Conservation (phyloP, 768 basidiomycete species). For the Galerina sulciceps region DNA sequence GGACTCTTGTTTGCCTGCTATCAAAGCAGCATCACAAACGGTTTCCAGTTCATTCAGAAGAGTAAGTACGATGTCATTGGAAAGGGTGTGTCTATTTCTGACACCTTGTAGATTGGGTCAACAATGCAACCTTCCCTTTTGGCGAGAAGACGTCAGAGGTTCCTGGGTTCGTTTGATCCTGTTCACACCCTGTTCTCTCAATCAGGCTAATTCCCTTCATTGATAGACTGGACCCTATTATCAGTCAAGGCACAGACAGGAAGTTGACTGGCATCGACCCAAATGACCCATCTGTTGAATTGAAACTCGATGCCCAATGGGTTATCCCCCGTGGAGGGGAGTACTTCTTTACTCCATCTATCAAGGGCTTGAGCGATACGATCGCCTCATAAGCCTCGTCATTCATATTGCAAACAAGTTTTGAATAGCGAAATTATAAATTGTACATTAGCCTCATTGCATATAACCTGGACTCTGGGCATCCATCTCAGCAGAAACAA, state of each 20-base stretch:
- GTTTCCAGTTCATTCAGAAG: conserved; percentile 45
- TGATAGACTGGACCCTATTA: conserved; percentile 21
- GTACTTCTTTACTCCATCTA: conserved; percentile 54
- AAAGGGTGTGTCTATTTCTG: too few species aligned
- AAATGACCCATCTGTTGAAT: conserved; percentile 41
- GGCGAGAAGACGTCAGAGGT: conserved; percentile 22
- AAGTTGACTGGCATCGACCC: conserved; percentile 45
- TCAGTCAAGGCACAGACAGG: conserved; percentile 19
- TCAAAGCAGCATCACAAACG: conserved; percentile 41
- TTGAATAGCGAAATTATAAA: too few species aligned
- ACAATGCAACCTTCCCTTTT: conserved; percentile 37
- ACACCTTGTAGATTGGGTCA: conserved; percentile 36
- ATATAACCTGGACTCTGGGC: too few species aligned
- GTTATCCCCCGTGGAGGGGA: conserved; percentile 52
- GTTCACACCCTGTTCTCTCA: background rate
- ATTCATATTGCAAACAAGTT: too few species aligned
- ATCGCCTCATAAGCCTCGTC: conserved; percentile 8
- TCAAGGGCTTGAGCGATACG: conserved; percentile 43
- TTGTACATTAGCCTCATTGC: too few species aligned
- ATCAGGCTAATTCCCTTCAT: too few species aligned
- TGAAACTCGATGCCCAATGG: conserved; percentile 35
- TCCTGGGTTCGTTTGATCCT: conserved; percentile 30
- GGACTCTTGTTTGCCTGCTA: conserved; percentile 49
- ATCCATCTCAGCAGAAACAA: too few species aligned
- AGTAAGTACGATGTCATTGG: conserved; percentile 17